Base-by-base conservation (phyloP, 2,329 filamentous ascomycete species). In the Penicillium sp. region DNA sequence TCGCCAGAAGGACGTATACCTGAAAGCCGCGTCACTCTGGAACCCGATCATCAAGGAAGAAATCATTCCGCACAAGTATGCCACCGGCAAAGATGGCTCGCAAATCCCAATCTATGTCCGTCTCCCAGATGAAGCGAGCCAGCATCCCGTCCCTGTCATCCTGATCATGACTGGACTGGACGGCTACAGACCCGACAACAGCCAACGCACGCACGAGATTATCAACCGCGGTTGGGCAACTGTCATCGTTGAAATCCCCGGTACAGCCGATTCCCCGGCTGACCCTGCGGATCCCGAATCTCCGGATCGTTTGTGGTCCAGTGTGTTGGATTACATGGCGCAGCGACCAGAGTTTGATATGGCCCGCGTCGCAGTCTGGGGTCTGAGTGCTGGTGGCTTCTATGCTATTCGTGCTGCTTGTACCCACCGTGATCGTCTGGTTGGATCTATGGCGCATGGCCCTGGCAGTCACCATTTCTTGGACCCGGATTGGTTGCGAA, bases 381-480 rank as follows among this genome's bases (percentile, higher is more conserved):
- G 86, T 0, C 71, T 89, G 27, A 85, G 82, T 56, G 78, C 81
- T 0, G 86, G 86, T 24, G 86, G 86, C 0, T 88, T 88, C 75
- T 87, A 89, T 69, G 85, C 86, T 17, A 76, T 85, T 30, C 80
- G 86, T 15, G 77, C 84, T n/a, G 85, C 86, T 37, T 84, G 88
- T 67, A 88, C 85, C n/a, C 86, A 89, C 66, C 71, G 74, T 15
- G 65, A 75, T 0, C 68, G 72, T 8, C 69, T 90, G 17, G 68
- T 71, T 0, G 86, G 85, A 0, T 70, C 71, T 18, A 76, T 89
- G 17, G 85, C 84, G 2, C 84, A 88, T 68, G 85, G 85, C 0
- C 84, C 84, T 0, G 84, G 84, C 0, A 78, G 77, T 10, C 85
- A 88, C 68, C 77, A 84, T 62, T 86, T 86, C 64, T 83, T 85